Conservation (phyloP, 2,329 filamentous ascomycete species). For the Fusarium brachygibbosum region DNA sequence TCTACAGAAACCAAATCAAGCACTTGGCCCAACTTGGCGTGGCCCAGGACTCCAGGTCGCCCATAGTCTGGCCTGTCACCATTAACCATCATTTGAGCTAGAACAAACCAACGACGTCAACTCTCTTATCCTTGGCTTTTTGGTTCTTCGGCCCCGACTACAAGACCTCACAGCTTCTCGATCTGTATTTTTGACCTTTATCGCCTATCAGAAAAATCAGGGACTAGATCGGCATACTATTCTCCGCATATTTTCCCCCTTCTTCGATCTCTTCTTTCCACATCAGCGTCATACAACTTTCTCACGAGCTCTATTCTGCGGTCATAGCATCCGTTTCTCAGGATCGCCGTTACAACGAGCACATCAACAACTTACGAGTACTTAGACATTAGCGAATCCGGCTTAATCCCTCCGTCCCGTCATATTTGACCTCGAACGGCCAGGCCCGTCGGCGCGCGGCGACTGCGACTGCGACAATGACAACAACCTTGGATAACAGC, state of each 20-base stretch:
- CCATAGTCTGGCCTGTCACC: constrained; percentile 30
- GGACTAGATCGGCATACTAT: not conserved
- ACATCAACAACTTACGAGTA: constrained; percentile 31
- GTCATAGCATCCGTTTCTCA: constrained; percentile 16
- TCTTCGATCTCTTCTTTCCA: not conserved
- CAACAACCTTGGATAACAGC: constrained; percentile 45
- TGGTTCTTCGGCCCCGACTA: constrained; percentile 18
- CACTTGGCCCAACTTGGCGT: constrained; percentile 36
- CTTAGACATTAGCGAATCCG: constrained; percentile 18
- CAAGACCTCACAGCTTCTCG: constrained; percentile 22
- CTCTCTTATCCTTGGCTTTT: constrained; percentile 29
- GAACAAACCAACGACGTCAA: constrained; percentile 46
- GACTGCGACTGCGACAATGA: constrained; percentile 11
- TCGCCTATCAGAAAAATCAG: not conserved
- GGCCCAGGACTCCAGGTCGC: constrained; percentile 13
- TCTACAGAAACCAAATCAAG: constrained; percentile 36
- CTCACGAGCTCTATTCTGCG: constrained; percentile 10
- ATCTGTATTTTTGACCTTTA: constrained; percentile 8
- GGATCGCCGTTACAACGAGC: constrained; percentile 14
- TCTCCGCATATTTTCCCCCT: not conserved
- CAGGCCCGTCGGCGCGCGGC: constrained; percentile 4
- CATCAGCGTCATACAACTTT: constrained; percentile 11
- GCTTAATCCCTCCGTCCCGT: constrained; percentile 5
- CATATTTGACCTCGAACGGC: not conserved
- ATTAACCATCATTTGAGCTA: constrained; percentile 32